Percentiles rank a stretch among this genome's conserved stretches.
These are phyloP conservation scores for Ascochyta rabiei DNA, from an alignment of 2,329 filamentous ascomycete species.

Conservation along the genomic window DNA sequence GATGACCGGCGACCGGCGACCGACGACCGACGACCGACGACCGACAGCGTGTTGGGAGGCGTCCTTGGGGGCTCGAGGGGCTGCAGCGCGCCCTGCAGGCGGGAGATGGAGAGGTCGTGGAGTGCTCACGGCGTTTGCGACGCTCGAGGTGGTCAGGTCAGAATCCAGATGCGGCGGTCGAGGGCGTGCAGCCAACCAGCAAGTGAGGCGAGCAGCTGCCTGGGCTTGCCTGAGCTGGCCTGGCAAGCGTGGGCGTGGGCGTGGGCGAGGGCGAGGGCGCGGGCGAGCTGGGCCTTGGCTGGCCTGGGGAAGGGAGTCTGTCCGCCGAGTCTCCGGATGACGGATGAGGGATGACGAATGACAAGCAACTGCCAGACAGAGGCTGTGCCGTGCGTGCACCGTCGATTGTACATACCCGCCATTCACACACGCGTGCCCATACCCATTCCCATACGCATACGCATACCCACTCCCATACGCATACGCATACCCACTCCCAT, in stretches of 20 bases:
- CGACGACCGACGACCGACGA: too few species aligned
- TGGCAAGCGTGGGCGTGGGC: too few species aligned
- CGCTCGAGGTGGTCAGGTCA: neutral
- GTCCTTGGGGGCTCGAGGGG: neutral
- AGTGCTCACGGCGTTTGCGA: neutral
- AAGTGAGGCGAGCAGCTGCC: slow-evolving; percentile 25
- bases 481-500: neutral
- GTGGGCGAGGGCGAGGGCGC: too few species aligned
- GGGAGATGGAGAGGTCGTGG: neutral
- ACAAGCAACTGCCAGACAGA: slow-evolving; percentile 5
- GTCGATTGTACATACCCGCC: slow-evolving; percentile 1
- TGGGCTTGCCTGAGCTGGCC: neutral
- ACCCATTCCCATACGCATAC: neutral
- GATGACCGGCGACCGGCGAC: too few species aligned
- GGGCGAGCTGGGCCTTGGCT: neutral
- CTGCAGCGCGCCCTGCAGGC: neutral
- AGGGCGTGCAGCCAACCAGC: slow-evolving; percentile 13
- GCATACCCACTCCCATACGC: neutral
- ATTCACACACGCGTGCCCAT: neutral
- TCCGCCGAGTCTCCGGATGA: neutral
- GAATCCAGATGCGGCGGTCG: neutral
- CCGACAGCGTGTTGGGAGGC: neutral
- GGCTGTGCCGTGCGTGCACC: neutral
- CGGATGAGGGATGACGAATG: neutral
- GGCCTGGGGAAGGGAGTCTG: too few species aligned